Evolutionary conservation across 805 yeast species (phyloP).

Genomic region (Clavispora fructus): DNA sequence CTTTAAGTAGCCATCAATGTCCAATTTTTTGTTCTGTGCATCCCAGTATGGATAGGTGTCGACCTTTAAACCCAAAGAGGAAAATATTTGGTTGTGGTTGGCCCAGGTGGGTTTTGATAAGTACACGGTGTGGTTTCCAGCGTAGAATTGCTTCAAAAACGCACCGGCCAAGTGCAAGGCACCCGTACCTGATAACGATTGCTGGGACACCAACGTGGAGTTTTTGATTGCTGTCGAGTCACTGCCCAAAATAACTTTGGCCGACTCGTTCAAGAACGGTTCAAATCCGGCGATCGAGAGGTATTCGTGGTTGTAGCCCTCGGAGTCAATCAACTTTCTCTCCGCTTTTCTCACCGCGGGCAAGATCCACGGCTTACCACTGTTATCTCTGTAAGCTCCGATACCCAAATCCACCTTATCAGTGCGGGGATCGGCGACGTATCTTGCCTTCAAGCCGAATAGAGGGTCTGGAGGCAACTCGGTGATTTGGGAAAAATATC

Average conservation of each 20-base stretch:
- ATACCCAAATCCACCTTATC: conserved; percentile 82
- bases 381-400: conserved; percentile 70
- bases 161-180: conserved; percentile 86
- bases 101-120: conserved; percentile 87
- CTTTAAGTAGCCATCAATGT: conserved; percentile 60
- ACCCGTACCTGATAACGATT: conserved; percentile 83
- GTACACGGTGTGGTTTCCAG: conserved; percentile 16
- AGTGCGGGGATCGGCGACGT: conserved; percentile 49
- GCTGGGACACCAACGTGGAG: conserved; percentile 55
- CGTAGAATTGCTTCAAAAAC: conserved; percentile 51
- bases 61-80: conserved; percentile 60
- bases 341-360: conserved; percentile 72
- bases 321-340: conserved; percentile 50
- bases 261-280: conserved; percentile 63
- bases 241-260: conserved; percentile 65
- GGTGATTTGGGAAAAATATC: conserved; percentile 45
- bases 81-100: conserved; percentile 83
- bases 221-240: conserved; percentile 30
- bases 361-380: conserved; percentile 66
- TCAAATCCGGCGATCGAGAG: conserved; percentile 75
- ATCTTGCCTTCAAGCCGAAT: conserved; percentile 73
- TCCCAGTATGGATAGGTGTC: conserved; percentile 86
- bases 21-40: conserved; percentile 59
- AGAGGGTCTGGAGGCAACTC: conserved; percentile 82
- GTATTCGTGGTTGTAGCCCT: conserved; percentile 65